A percentile compares a stretch with the other conserved stretches of the same genome.
These are phyloP conservation scores for Durotheca rogersii DNA, from an alignment of 495 filamentous ascomycete species.

Conservation along the genomic window DNA sequence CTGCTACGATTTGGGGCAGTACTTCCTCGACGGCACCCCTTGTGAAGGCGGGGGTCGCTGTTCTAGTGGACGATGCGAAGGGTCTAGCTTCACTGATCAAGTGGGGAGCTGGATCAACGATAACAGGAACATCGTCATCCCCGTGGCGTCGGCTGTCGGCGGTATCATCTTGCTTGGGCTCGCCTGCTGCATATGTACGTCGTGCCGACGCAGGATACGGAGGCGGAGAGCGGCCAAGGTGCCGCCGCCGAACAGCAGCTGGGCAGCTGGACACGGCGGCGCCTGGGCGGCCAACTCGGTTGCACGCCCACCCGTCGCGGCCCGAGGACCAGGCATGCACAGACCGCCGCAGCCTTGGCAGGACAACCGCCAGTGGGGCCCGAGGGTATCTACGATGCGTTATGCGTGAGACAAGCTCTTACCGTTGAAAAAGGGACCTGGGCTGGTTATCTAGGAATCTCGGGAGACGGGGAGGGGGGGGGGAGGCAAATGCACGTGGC, in stretches of 20 bases:
- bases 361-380: conserved; percentile 12
- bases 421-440: conserved; percentile 13
- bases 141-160: conserved; percentile 67
- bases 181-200: conserved; percentile 57
- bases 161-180: conserved; percentile 64
- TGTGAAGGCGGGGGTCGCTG: conserved; percentile 83
- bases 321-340: conserved; percentile 4
- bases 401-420: conserved; percentile 26
- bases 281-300: conserved; percentile 8
- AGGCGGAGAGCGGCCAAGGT: conserved; percentile 28
- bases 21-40: conserved; percentile 90
- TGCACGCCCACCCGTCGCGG: conserved; percentile 13
- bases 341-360: conserved; percentile 25
- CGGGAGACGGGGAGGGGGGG: too few relatives aligned
- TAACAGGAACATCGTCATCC: conserved; percentile 75
- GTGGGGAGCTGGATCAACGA: conserved; percentile 66
- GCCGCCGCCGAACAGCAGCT: conserved; percentile 26
- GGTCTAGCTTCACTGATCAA: conserved; percentile 59
- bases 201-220: conserved; percentile 49
- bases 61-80: conserved; percentile 68
- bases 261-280: conserved; percentile 28
- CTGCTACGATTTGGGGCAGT: conserved; percentile 79
- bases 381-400: conserved; percentile 20
- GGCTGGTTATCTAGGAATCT: conserved; percentile 31
- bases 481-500: too few relatives aligned